These are phyloP conservation scores for Xerocomus minutiporus DNA, from an alignment of 1,284 basidiomycete species.

Conservation along the genomic window DNA sequence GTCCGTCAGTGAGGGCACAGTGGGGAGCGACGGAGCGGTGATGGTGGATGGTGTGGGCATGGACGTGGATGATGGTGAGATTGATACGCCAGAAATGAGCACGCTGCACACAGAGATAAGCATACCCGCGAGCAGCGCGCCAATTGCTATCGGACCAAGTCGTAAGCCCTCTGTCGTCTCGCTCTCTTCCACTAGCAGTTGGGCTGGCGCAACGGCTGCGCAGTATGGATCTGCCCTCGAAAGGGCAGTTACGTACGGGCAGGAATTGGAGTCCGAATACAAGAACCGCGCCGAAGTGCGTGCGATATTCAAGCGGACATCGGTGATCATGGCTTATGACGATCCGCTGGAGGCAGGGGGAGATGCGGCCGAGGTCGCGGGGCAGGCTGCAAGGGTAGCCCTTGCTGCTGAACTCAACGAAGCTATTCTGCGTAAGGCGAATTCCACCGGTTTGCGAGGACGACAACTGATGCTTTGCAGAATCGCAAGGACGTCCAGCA, in stretches of 20 bases:
- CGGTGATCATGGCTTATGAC: slow-evolving; percentile 73
- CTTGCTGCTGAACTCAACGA: slow-evolving; percentile 76
- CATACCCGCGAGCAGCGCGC: slow-evolving; percentile 23
- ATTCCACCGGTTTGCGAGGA: slow-evolving; percentile 1
- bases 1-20: slow-evolving; percentile 26
- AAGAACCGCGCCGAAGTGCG: slow-evolving; percentile 63
- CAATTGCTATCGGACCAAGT: slow-evolving; percentile 30
- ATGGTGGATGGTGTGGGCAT: slow-evolving; percentile 43
- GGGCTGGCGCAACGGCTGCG: slow-evolving; percentile 32
- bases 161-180: slow-evolving; percentile 28
- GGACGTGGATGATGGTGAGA: slow-evolving; percentile 47
- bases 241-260: slow-evolving; percentile 65
- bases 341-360: slow-evolving; percentile 65
- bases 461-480: slow-evolving; percentile 37
- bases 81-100: slow-evolving; percentile 13
- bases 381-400: slow-evolving; percentile 57
- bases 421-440: slow-evolving; percentile 68
- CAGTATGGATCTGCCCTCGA: slow-evolving; percentile 57
- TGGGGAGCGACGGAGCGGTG: slow-evolving; percentile 25
- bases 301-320: slow-evolving; percentile 63
- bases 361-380: slow-evolving; percentile 59
- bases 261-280: slow-evolving; percentile 63
- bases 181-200: slow-evolving; percentile 23
- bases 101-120: slow-evolving; percentile 20
- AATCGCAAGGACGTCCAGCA: slow-evolving; percentile 69